A percentile compares a stretch with the other conserved stretches of the same genome.
phyloP scores from a whole-genome alignment of 352 stramenopile species.

The Globisporangium spinosum region DNA sequence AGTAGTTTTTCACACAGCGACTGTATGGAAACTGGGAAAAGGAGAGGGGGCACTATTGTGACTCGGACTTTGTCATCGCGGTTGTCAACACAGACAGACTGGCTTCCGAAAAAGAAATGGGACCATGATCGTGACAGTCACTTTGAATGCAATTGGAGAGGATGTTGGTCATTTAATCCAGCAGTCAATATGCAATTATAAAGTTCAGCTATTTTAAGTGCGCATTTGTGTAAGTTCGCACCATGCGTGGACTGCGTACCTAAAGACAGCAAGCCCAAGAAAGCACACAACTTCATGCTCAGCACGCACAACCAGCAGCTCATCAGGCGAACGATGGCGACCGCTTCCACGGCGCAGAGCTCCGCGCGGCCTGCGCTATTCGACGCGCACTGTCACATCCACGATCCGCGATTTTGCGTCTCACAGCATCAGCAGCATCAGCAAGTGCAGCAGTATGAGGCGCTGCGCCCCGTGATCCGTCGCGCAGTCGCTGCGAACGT shows the following conservation, averaged over 20 bases:
- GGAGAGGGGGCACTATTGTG: constrained; percentile 2
- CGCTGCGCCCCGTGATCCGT: constrained; percentile 31
- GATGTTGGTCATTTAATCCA: neutral
- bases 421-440: neutral
- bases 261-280: neutral
- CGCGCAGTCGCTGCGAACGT: constrained; percentile 36
- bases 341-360: neutral
- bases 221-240: neutral
- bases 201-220: neutral
- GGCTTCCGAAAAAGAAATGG: neutral
- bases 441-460: constrained; percentile 7
- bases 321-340: neutral
- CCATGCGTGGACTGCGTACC: no score
- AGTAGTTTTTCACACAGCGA: neutral
- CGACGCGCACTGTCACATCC: constrained; percentile 5
- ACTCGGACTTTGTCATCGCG: neutral
- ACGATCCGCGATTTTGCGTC: constrained; percentile 24
- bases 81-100: neutral
- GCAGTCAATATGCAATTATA: neutral
- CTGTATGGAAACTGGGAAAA: neutral
- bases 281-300: neutral
- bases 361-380: neutral
- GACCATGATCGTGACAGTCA: neutral
- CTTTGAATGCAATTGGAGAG: neutral
- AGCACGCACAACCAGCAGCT: neutral